Base-by-base conservation (phyloP, 1,284 basidiomycete genomes). In the Vanrija humicola region DNA sequence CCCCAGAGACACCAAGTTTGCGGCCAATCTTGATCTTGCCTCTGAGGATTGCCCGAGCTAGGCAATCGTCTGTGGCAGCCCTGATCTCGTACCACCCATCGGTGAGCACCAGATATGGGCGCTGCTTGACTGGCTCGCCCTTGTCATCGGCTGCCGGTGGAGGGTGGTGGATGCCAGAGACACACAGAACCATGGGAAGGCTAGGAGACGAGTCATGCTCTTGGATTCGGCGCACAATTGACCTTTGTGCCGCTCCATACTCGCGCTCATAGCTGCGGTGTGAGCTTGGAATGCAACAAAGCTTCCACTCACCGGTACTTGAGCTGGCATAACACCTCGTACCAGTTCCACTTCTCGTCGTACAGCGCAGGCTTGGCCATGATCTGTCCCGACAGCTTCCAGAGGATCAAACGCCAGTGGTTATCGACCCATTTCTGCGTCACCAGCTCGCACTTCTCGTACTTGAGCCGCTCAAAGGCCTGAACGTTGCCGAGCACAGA, bases 81-180 rank as follows among this genome's bases (percentile, higher is more conserved):
- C 86, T 83, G 14, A 98, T 81, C 34, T 84, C 80, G 68, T 98
- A 98, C 96, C 95, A 98, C 9, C 95, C 95, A 69, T 98, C 96
- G 0, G 91, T 93, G 14, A 98, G 79, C 73, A 96, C 93, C 81
- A 21, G 84, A 81, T 60, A 79, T 68, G 23, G 79, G 34, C 48
- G 59, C 28, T 76, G 75, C 3, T 44, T 39, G 16, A 77, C 65
- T 2, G 72, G 64, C 16, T 72, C 53, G 3, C 78, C 79, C 18
- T 82, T 77, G 0, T 82, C 79, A 26, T 78, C 72, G 4, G 72
- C 54, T 3, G 66, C 69, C 34, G 64, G 64, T 12, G 76, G 70
- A 2, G 81, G 78, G 79, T 81, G 84, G 9, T 78, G 77, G 38
- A 98, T 84, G 29, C 82, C 80, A 0, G 89, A 88, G 2, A 98